Conservation (phyloP, 2,329 filamentous ascomycete genomes). For the Ophiognomonia clavigignenti-juglandacearum region DNA sequence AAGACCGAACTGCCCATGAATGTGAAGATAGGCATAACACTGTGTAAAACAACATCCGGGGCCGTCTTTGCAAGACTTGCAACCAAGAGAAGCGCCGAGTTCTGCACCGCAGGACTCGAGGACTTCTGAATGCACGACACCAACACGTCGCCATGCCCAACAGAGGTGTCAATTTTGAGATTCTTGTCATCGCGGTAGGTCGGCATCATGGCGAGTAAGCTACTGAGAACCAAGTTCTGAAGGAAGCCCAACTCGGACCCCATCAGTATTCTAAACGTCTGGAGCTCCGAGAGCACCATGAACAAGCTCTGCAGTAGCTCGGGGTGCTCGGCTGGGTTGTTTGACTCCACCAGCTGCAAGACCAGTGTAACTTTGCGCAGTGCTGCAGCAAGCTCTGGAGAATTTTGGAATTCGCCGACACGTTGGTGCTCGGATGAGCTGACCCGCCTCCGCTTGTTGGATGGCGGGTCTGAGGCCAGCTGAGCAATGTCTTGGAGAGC, state of each 20-base stretch:
- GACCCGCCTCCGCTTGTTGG: constrained; percentile 73
- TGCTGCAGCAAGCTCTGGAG: constrained; percentile 60
- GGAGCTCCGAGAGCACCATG: constrained; percentile 77
- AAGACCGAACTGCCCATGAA: constrained; percentile 94
- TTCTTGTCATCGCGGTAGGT: constrained; percentile 59
- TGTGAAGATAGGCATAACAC: constrained; percentile 98
- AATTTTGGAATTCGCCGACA: constrained; percentile 55
- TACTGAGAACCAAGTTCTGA: constrained; percentile 77
- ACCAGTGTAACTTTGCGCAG: constrained; percentile 80
- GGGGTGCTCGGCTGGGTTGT: constrained; percentile 68
- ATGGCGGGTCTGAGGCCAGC: constrained; percentile 65
- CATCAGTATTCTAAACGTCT: constrained; percentile 75
- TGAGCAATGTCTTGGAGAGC: constrained; percentile 69
- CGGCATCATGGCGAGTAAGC: constrained; percentile 78
- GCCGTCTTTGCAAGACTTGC: constrained; percentile 81
- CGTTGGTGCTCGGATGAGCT: constrained; percentile 66
- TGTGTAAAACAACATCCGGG: constrained; percentile 88
- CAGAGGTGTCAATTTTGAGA: constrained; percentile 68
- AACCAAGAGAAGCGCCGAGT: constrained; percentile 81
- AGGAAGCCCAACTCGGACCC: constrained; percentile 87
- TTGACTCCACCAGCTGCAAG: constrained; percentile 80
- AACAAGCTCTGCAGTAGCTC: constrained; percentile 77
- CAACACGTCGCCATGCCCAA: constrained; percentile 81
- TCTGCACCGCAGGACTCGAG: constrained; percentile 88
- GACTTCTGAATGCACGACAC: constrained; percentile 93